Base-by-base conservation (phyloP, 2,329 filamentous ascomycete species). In the Gnomoniopsis sp. region DNA sequence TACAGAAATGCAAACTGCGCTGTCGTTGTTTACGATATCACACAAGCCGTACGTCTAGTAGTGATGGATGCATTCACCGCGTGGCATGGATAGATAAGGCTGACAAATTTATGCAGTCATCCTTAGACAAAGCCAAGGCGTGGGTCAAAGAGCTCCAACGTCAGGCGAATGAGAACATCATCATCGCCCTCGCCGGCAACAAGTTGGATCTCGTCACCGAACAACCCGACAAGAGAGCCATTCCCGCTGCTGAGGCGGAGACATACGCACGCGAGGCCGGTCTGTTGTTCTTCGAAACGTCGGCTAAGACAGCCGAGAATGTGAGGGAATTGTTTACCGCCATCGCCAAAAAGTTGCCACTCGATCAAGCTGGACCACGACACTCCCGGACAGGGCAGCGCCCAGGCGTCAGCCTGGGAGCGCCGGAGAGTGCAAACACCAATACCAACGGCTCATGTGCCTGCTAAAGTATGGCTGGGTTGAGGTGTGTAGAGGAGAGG, bases 1-100 rank as follows among this genome's bases (percentile, higher is more conserved):
- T 99, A 99, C 80, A 84, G 96, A 69, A 99, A 99, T 74, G 96
- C 96, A 68, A 98, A 99, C 85, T 98, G 95, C 78, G 95, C 96
- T 60, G 93, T 99, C 34, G 93, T 99, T 51, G 95, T 99, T 66
- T 99, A 99, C 77, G 95, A 99, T 78, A 98, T 99, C 71, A 99
- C 95, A 71, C 95, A 99, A 85, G 91, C 95, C 66, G 95, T 99
- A 88, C 63, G 90, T 77, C 55, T 48, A 2, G 6, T 17, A 10
- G 44, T 11, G 19, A 23, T 2, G 49, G 22, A 36, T 26, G 17
- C 12, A 6, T 11, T 26, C 26, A 36, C 21, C 17, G 33, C 7
- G 15, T 22, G 4, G 4, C 6, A 4, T 7, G 21, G 30, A 33
- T 33, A 10, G 22, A 6, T 14, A 12, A 21, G 34, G 63, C 67